Evolutionary conservation across 331 rosid species (phyloP).

Genomic region (Pyracantha coccinea): DNA sequence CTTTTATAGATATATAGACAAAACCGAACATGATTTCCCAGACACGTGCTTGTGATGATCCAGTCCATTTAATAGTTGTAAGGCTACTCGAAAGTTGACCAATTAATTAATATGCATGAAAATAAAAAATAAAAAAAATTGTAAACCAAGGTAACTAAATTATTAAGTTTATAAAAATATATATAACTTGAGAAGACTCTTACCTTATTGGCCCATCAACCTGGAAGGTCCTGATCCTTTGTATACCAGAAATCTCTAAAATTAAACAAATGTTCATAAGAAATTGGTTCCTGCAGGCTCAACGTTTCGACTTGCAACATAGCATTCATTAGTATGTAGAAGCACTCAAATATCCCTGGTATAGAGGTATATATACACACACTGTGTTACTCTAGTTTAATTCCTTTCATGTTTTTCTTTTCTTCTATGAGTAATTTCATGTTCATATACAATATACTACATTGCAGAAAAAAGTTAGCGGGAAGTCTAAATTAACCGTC

Average conservation of each 20-base stretch:
- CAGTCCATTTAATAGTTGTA: background rate
- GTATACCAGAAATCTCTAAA: background rate
- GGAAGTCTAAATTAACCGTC: background rate
- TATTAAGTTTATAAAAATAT: background rate
- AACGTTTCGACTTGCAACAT: too few species aligned
- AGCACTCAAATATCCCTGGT: background rate
- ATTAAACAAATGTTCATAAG: background rate
- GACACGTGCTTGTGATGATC: slow-evolving; percentile 5
- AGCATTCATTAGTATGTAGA: background rate
- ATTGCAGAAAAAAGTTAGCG: too few species aligned
- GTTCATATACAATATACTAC: too few species aligned
- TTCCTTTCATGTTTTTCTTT: too few species aligned
- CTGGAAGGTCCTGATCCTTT: background rate
- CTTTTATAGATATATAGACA: background rate
- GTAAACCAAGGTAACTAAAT: background rate
- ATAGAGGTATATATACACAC: background rate
- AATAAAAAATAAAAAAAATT: background rate
- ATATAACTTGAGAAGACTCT: background rate
- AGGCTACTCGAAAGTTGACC: background rate
- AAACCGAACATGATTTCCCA: background rate
- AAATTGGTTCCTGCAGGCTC: too few species aligned
- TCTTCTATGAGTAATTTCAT: too few species aligned
- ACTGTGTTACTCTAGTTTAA: background rate
- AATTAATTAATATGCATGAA: background rate
- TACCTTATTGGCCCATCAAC: background rate